phyloP scores from a whole-genome alignment of 2,329 filamentous ascomycete species.

The Fusarium albidum region DNA sequence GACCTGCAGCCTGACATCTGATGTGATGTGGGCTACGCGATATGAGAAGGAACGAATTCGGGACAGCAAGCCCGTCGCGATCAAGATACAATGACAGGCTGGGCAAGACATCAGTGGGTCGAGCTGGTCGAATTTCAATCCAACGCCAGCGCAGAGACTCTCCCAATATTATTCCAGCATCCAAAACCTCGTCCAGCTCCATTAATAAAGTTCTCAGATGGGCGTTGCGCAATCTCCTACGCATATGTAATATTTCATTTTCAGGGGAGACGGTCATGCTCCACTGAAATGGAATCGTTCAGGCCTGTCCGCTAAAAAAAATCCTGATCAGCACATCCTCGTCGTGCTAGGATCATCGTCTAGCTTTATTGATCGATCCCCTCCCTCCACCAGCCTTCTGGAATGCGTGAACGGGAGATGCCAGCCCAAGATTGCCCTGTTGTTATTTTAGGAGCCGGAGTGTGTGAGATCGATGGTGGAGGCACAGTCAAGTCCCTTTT shows the following conservation, averaged over 20 bases:
- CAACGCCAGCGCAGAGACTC: too few species aligned
- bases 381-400: slow-evolving; percentile 31
- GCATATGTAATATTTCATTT: not conserved
- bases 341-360: slow-evolving; percentile 21
- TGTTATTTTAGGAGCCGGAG: slow-evolving; percentile 30
- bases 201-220: not conserved
- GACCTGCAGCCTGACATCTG: not conserved
- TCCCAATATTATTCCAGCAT: not conserved
- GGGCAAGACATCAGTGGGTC: slow-evolving; percentile 19
- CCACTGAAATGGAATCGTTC: slow-evolving; percentile 23
- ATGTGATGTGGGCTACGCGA: slow-evolving; percentile 4
- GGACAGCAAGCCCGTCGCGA: slow-evolving; percentile 17
- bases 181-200: slow-evolving; percentile 1
- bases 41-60: slow-evolving; percentile 1
- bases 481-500: slow-evolving; percentile 1
- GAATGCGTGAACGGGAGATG: slow-evolving; percentile 30
- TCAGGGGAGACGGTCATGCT: slow-evolving; percentile 18
- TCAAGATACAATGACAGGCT: slow-evolving; percentile 17
- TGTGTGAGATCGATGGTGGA: slow-evolving; percentile 10
- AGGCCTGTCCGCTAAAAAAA: slow-evolving; percentile 10
- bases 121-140: not conserved
- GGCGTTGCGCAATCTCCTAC: slow-evolving; percentile 15
- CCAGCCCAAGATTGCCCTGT: slow-evolving; percentile 26
- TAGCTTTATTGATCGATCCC: slow-evolving; percentile 28
- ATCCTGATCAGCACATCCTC: slow-evolving; percentile 16